These are phyloP conservation scores for Aspergillus sp. DNA, from an alignment of 2,329 filamentous ascomycete species.

Conservation along the genomic window DNA sequence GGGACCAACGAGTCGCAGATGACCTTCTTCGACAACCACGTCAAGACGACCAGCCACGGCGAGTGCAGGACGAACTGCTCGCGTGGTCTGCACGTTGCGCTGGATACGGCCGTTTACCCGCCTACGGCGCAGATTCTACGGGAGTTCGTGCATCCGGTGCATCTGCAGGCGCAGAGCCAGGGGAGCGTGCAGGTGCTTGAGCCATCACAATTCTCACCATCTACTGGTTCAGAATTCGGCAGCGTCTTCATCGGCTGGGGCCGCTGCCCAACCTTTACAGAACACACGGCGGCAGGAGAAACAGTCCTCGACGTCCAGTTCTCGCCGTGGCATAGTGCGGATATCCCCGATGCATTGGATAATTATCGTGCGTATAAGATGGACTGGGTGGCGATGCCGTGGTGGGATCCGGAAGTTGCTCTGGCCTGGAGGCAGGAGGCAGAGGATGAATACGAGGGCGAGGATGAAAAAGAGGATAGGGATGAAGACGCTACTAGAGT, in stretches of 20 bases:
- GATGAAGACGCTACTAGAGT: too few species aligned
- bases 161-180: slow-evolving; percentile 14
- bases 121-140: slow-evolving; percentile 10
- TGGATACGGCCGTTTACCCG: slow-evolving; percentile 8
- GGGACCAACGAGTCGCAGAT: slow-evolving; percentile 13
- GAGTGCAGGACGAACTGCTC: slow-evolving; percentile 15
- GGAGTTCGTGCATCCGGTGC: slow-evolving; percentile 10
- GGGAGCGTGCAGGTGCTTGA: slow-evolving; percentile 12
- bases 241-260: slow-evolving; percentile 20
- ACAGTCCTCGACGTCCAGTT: slow-evolving; percentile 18
- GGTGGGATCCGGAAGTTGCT: slow-evolving; percentile 13
- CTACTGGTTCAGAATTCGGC: not conserved
- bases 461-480: too few species aligned
- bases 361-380: slow-evolving; percentile 14
- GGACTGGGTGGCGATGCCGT: slow-evolving; percentile 7
- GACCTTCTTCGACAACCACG: slow-evolving; percentile 18
- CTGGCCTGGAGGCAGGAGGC: not conserved
- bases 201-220: not conserved
- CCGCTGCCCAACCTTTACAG: slow-evolving; percentile 15
- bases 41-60: slow-evolving; percentile 12
- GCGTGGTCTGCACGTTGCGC: slow-evolving; percentile 17
- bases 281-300: slow-evolving; percentile 11
- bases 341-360: slow-evolving; percentile 14
- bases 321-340: slow-evolving; percentile 16
- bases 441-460: too few species aligned